phyloP scores from a whole-genome alignment of 495 filamentous ascomycete species.

The Trichoderma virens region DNA sequence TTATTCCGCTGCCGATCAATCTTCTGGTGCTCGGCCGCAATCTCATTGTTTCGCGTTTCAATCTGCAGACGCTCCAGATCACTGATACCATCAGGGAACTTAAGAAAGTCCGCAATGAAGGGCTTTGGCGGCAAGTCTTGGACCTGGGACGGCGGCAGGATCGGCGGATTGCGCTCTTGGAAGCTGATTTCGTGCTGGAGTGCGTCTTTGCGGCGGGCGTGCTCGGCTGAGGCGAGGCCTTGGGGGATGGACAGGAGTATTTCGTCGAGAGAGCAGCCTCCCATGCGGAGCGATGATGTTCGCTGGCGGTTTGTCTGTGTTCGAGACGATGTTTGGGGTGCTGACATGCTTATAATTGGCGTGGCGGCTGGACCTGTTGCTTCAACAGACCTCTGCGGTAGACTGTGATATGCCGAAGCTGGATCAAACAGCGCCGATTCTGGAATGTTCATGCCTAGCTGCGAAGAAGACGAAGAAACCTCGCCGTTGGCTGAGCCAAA shows the following conservation, averaged over 20 bases:
- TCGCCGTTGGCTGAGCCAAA: not conserved
- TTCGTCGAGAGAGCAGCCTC: not conserved
- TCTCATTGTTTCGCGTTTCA: not conserved
- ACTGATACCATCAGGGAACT: not conserved
- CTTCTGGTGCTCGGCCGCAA: conserved; percentile 2
- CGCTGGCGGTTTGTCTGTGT: not conserved
- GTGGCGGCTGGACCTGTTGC: not conserved
- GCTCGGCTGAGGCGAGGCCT: not conserved
- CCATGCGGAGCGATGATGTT: not conserved
- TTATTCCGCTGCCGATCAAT: conserved; percentile 9
- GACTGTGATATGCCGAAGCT: not conserved
- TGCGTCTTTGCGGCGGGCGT: not conserved
- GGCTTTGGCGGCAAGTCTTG: not conserved
- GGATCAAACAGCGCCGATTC: not conserved
- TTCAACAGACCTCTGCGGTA: not conserved
- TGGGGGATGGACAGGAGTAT: not conserved
- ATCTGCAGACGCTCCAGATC: not conserved
- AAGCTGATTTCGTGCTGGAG: not conserved
- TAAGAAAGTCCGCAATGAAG: not conserved
- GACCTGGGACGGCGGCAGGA: not conserved
- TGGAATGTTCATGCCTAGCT: not conserved
- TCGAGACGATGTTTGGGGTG: not conserved
- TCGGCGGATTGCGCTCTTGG: not conserved
- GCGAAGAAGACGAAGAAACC: not conserved
- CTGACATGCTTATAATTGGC: no score